Percentiles rank a stretch among this genome's conserved stretches.
phyloP scores from a whole-genome alignment of 306 rosid genomes.

The Rosa multiflora region DNA sequence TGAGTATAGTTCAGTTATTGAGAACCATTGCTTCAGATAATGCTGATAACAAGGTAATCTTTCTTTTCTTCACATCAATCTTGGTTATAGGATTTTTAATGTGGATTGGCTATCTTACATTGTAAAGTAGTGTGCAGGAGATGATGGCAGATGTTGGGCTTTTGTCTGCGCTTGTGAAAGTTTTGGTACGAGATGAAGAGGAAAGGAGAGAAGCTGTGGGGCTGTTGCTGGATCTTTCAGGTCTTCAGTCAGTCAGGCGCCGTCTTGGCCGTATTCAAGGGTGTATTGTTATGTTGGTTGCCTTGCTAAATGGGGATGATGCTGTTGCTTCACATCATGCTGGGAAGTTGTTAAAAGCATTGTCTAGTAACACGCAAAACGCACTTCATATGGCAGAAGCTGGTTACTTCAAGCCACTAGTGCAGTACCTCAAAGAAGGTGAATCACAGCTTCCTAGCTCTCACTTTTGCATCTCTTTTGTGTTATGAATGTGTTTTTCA shows the following conservation, averaged over 20 bases:
- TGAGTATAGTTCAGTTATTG: conserved; percentile 49
- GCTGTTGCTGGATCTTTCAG: conserved; percentile 64
- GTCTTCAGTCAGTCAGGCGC: conserved; percentile 56
- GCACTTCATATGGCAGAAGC: conserved; percentile 98
- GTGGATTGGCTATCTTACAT: conserved; percentile 25
- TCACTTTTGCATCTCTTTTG: background rate
- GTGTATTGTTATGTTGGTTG: conserved; percentile 80
- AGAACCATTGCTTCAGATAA: conserved; percentile 49
- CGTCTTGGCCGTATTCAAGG: conserved; percentile 83
- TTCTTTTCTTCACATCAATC: background rate
- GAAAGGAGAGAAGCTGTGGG: conserved; percentile 88
- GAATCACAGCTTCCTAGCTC: conserved; percentile 6
- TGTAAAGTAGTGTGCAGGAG: conserved; percentile 60
- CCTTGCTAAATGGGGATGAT: conserved; percentile 76
- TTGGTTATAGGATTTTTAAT: background rate
- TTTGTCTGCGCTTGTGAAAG: conserved; percentile 70
- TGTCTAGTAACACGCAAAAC: conserved; percentile 77
- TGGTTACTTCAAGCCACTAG: conserved; percentile 80
- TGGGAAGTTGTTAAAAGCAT: conserved; percentile 57
- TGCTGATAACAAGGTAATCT: conserved; percentile 60
- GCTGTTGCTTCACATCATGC: conserved; percentile 62
- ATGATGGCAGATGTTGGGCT: conserved; percentile 61
- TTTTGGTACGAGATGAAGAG: conserved; percentile 63
- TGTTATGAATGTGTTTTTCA: background rate
- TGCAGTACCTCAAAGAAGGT: conserved; percentile 78